Conservation (phyloP, 768 basidiomycete genomes). For the Boletus huronensis region DNA sequence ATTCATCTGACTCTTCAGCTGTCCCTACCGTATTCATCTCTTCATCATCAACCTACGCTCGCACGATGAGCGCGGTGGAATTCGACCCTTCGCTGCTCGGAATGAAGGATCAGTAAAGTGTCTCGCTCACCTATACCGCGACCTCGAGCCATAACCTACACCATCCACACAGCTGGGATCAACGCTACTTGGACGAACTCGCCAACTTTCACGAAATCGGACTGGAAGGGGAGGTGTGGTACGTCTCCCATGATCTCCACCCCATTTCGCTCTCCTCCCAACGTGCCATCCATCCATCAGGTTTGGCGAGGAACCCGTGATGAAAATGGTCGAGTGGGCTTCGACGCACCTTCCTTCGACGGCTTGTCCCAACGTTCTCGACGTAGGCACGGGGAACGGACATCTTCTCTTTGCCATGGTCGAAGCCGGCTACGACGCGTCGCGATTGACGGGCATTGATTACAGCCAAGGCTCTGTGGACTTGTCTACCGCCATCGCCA, state of each 20-base stretch:
- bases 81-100: conserved; percentile 73
- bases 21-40: neutral
- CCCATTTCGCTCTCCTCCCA: neutral
- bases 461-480: conserved; percentile 72
- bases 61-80: conserved; percentile 37
- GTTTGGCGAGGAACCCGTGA: conserved; percentile 75
- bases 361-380: conserved; percentile 53
- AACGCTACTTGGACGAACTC: conserved; percentile 68
- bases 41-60: neutral
- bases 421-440: conserved; percentile 59
- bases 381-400: conserved; percentile 82
- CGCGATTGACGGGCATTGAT: conserved; percentile 62
- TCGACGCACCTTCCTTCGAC: conserved; percentile 49
- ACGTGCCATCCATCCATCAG: conserved; percentile 35
- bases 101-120: conserved; percentile 70
- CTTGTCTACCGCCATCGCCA: conserved; percentile 57
- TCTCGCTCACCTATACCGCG: neutral
- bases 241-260: conserved; percentile 12
- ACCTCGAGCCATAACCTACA: neutral
- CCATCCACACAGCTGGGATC: conserved; percentile 60
- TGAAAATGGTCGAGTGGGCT: conserved; percentile 80
- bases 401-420: conserved; percentile 66
- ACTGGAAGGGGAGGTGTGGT: conserved; percentile 88
- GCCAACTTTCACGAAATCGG: conserved; percentile 71
- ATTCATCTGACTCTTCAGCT: neutral